Conservation (phyloP, 352 stramenopile genomes). For the Phytophthora pistaciae region DNA sequence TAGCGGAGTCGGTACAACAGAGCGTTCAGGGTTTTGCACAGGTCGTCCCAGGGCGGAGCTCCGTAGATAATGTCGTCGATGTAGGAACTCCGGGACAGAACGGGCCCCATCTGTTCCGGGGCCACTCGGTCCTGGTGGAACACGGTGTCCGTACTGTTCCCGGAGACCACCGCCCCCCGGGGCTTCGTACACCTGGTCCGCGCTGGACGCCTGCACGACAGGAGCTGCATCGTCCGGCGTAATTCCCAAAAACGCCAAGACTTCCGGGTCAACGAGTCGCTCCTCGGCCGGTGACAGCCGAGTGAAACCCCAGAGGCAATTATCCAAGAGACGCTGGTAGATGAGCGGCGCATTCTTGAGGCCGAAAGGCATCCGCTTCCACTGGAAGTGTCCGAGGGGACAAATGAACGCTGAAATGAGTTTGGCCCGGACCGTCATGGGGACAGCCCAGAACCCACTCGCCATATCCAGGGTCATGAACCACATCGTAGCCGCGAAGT, state of each 20-base stretch:
- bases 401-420: conserved; percentile 32
- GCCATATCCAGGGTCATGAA: conserved; percentile 10
- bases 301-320: conserved; percentile 14
- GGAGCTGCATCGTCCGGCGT: not conserved
- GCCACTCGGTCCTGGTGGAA: conserved; percentile 13
- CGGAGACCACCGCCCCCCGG: not conserved
- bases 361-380: conserved; percentile 6
- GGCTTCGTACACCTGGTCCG: not conserved
- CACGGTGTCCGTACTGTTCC: conserved; percentile 8
- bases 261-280: not conserved
- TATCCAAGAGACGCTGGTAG: conserved; percentile 10
- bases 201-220: not conserved
- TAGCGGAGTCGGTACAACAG: conserved; percentile 24
- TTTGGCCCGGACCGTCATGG: conserved; percentile 10
- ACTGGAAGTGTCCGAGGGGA: conserved; percentile 32
- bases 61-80: conserved; percentile 38
- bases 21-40: conserved; percentile 9
- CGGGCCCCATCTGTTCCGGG: conserved; percentile 20
- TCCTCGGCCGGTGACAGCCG: not conserved
- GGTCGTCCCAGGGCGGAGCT: conserved; percentile 7
- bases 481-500: not conserved
- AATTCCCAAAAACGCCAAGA: conserved; percentile 1
- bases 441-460: not conserved
- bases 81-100: conserved; percentile 20
- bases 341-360: conserved; percentile 6